These are phyloP conservation scores for Hypoxylon perforatum DNA, from an alignment of 495 filamentous ascomycete species.

Conservation along the genomic window DNA sequence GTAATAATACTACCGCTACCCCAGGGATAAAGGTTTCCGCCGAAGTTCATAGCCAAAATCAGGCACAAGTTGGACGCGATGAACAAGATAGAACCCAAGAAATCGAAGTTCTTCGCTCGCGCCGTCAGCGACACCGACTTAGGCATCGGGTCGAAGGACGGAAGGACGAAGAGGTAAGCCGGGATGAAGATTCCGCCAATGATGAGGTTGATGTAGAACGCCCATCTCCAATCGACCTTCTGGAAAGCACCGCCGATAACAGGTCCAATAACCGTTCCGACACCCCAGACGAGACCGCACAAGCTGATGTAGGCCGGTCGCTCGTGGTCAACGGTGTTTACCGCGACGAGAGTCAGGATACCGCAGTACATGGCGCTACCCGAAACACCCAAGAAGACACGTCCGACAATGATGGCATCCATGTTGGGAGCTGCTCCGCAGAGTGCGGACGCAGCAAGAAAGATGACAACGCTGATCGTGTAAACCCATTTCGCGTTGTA, in stretches of 20 bases:
- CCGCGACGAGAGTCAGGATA: constrained; percentile 51
- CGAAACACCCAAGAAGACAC: constrained; percentile 49
- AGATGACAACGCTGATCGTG: constrained; percentile 43
- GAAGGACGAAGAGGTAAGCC: constrained; percentile 64
- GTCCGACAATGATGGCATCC: constrained; percentile 60
- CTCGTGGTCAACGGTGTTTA: constrained; percentile 55
- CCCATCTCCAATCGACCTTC: constrained; percentile 65
- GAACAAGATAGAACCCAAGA: constrained; percentile 50
- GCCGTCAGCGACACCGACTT: constrained; percentile 34
- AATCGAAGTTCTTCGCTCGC: constrained; percentile 40
- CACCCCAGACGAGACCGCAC: constrained; percentile 54
- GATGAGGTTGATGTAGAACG: constrained; percentile 74
- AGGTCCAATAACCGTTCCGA: constrained; percentile 64
- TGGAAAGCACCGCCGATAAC: constrained; percentile 70
- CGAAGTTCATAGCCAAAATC: constrained; percentile 64
- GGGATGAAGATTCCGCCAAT: constrained; percentile 64
- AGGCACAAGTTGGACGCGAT: constrained; percentile 51
- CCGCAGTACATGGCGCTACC: constrained; percentile 63
- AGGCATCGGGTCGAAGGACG: constrained; percentile 28
- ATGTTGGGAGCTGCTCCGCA: constrained; percentile 64
- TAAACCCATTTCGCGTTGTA: constrained; percentile 13
- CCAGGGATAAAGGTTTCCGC: constrained; percentile 64
- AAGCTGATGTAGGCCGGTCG: constrained; percentile 57
- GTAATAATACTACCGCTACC: constrained; percentile 59
- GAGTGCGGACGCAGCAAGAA: constrained; percentile 61